Percentiles rank a stretch among this genome's conserved stretches.
Conservation (phyloP, 73 alveolate species). For the Stentor coeruleus region DNA sequence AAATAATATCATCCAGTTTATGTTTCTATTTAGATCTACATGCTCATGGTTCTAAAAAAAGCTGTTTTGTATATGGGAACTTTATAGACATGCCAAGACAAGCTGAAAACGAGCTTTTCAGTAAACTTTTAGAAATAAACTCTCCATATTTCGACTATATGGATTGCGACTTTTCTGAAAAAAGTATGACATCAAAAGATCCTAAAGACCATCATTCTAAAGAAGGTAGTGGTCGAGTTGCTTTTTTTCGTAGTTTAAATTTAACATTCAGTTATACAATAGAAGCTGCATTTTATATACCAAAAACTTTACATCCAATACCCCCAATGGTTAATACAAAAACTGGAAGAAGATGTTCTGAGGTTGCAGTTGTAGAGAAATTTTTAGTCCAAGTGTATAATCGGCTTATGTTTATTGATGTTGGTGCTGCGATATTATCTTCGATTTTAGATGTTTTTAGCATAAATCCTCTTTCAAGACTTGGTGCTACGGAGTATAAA, state of each 20-base stretch:
- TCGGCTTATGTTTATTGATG: constrained; percentile 26
- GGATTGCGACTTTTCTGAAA: constrained; percentile 54
- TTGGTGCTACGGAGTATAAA: constrained; percentile 20
- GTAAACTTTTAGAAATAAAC: constrained; percentile 51
- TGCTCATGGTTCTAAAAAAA: constrained; percentile 61
- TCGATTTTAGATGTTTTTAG: constrained; percentile 23
- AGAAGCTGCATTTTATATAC: constrained; percentile 50
- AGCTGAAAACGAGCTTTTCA: constrained; percentile 62
- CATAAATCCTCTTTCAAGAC: constrained; percentile 24
- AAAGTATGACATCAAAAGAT: constrained; percentile 54
- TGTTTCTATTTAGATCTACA: constrained; percentile 54
- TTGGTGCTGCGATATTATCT: constrained; percentile 18
- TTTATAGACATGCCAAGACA: constrained; percentile 30
- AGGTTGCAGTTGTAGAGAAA: neutral
- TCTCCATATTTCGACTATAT: constrained; percentile 48
- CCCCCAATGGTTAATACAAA: constrained; percentile 1
- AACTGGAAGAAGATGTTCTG: constrained; percentile 5
- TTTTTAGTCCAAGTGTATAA: neutral
- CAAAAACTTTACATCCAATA: neutral
- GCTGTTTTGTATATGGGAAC: constrained; percentile 67
- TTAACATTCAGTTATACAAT: constrained; percentile 61
- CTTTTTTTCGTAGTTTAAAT: constrained; percentile 50
- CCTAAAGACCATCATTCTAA: constrained; percentile 48
- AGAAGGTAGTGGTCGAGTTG: constrained; percentile 74
- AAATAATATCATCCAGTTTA: constrained; percentile 36